A percentile compares a stretch with the other conserved stretches of the same genome.
Evolutionary conservation across 2,329 filamentous ascomycete genomes (phyloP).

Genomic region (Paraphaeosphaeria sporulosa): DNA sequence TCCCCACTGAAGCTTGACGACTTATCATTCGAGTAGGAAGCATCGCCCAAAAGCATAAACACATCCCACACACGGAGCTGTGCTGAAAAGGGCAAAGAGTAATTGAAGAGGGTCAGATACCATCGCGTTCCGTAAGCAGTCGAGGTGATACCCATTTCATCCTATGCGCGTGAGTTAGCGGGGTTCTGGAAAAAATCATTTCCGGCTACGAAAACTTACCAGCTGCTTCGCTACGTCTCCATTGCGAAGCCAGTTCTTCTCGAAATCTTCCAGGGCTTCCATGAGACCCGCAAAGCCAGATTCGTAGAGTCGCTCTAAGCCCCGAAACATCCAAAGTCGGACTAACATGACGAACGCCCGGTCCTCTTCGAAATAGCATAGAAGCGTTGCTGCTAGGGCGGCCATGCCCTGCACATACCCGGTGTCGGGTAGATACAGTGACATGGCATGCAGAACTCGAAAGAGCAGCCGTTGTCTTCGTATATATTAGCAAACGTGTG

Average conservation of each 20-base stretch:
- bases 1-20: constrained; percentile 62
- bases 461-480: constrained; percentile 81
- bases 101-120: constrained; percentile 98
- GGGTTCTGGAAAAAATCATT: not conserved
- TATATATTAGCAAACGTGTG: constrained; percentile 22
- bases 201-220: constrained; percentile 58
- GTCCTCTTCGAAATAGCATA: constrained; percentile 98
- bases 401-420: constrained; percentile 99
- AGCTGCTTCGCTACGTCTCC: constrained; percentile 83
- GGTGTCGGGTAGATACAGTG: constrained; percentile 86
- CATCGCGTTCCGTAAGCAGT: constrained; percentile 96
- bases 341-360: constrained; percentile 94
- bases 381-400: constrained; percentile 84
- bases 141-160: constrained; percentile 79
- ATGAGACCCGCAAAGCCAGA: constrained; percentile 87
- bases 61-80: constrained; percentile 98
- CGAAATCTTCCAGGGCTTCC: constrained; percentile 83
- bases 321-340: constrained; percentile 89
- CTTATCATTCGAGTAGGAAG: constrained; percentile 54
- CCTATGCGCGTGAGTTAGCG: constrained; percentile 57
- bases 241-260: constrained; percentile 79
- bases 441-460: constrained; percentile 88
- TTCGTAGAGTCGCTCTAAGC: constrained; percentile 83
- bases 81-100: constrained; percentile 91
- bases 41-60: constrained; percentile 90